Evolutionary conservation across 2,329 filamentous ascomycete genomes (phyloP).

Genomic region (Colletotrichum noveboracense): DNA sequence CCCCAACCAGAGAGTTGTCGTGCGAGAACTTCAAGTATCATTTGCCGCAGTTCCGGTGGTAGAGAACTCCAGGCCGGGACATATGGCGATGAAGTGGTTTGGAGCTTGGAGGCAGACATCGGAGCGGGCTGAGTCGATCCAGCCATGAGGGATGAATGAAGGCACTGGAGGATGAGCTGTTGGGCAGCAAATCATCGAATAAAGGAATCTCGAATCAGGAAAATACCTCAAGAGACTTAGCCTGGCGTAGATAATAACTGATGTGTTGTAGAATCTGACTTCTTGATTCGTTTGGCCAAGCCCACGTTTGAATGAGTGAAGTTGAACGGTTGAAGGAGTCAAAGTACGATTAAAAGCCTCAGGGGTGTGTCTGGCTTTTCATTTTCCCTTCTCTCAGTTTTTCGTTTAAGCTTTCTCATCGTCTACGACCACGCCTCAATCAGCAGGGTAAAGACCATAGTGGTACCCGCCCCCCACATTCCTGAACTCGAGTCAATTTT

Average conservation of each 20-base stretch:
- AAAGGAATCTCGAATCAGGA: neutral
- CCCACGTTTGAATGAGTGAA: accelerated
- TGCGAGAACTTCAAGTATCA: neutral
- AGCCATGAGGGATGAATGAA: neutral
- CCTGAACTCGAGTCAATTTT: neutral
- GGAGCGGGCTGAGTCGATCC: neutral
- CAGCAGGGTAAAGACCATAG: neutral
- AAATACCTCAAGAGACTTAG: accelerated
- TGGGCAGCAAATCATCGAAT: accelerated
- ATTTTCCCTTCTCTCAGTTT: neutral
- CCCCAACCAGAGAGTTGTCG: constrained; percentile 29
- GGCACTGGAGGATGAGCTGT: neutral
- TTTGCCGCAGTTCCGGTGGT: neutral
- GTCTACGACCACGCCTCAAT: neutral
- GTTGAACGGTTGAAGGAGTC: neutral
- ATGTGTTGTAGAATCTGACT: neutral
- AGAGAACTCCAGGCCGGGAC: neutral
- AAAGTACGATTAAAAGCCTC: neutral
- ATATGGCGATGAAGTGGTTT: neutral
- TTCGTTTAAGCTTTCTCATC: neutral
- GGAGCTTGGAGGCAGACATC: neutral
- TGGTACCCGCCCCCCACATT: neutral
- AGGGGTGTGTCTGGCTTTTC: neutral
- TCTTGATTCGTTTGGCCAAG: accelerated
- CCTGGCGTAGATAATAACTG: accelerated